These are phyloP conservation scores for Aphanomyces astaci DNA, from an alignment of 352 stramenopile genomes.

Conservation along the genomic window DNA sequence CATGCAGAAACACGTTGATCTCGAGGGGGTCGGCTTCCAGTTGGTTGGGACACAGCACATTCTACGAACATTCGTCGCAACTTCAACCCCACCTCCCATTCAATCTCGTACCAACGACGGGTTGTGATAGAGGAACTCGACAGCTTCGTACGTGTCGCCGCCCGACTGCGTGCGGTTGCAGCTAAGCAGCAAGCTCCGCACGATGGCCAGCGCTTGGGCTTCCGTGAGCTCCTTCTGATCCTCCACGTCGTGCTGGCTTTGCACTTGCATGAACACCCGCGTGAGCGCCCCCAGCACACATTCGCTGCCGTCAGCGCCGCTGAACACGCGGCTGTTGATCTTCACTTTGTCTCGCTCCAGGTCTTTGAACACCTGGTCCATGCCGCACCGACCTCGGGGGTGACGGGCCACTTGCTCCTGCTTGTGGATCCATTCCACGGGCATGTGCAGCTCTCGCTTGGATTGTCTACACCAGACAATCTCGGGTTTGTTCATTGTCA, in stretches of 20 bases:
- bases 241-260: background rate
- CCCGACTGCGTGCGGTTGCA: conserved; percentile 21
- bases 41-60: conserved; percentile 15
- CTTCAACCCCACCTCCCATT: too few species aligned
- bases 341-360: conserved; percentile 16
- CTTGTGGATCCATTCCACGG: conserved; percentile 17
- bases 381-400: background rate
- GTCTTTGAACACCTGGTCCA: conserved; percentile 23
- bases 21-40: conserved; percentile 12
- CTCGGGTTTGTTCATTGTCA: background rate
- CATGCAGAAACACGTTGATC: conserved; percentile 16
- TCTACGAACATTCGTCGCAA: too few species aligned
- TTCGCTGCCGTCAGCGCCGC: conserved; percentile 15
- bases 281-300: conserved; percentile 5
- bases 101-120: conserved; percentile 9
- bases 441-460: conserved; percentile 2
- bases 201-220: conserved; percentile 3
- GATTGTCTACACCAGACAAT: background rate
- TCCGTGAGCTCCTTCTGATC: conserved; percentile 9
- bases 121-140: conserved; percentile 22
- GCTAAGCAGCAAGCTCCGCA: conserved; percentile 9
- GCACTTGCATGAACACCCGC: conserved; percentile 14
- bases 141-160: conserved; percentile 22
- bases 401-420: background rate
- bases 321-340: conserved; percentile 16